These are phyloP conservation scores for Leccinum truebloodii DNA, from an alignment of 768 basidiomycete species.

Conservation along the genomic window DNA sequence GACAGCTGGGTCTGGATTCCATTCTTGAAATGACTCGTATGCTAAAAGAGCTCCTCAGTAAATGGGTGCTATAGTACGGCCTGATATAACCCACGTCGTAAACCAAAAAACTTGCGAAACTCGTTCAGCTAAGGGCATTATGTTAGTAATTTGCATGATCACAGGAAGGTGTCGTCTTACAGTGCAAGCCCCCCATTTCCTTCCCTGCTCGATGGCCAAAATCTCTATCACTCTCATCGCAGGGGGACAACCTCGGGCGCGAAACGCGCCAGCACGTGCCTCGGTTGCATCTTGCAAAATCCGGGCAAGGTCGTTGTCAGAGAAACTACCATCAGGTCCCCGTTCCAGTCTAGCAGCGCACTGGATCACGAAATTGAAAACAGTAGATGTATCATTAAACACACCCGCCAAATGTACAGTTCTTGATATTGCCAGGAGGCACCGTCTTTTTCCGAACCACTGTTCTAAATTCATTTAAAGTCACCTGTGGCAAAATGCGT, in stretches of 20 bases:
- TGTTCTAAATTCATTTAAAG: conserved; percentile 25
- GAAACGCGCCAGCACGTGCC: conserved; percentile 58
- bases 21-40: conserved; percentile 64
- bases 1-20: conserved; percentile 65
- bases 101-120: conserved; percentile 68
- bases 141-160: background rate
- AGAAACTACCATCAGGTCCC: conserved; percentile 52
- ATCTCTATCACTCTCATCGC: conserved; percentile 68
- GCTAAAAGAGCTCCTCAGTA: conserved; percentile 39
- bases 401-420: conserved; percentile 59
- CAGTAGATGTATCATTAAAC: background rate
- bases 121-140: conserved; percentile 54
- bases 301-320: conserved; percentile 60
- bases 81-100: conserved; percentile 51
- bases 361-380: background rate
- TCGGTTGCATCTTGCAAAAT: conserved; percentile 66
- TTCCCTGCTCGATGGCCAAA: conserved; percentile 63
- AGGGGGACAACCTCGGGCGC: conserved; percentile 66
- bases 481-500: conserved; percentile 15
- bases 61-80: background rate
- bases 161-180: conserved; percentile 36
- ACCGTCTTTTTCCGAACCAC: conserved; percentile 12
- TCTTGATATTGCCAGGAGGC: conserved; percentile 29
- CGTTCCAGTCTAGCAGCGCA: conserved; percentile 47
- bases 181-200: conserved; percentile 75